phyloP scores from a whole-genome alignment of 2,329 filamentous ascomycete genomes.

The Anthostomella pinea region DNA sequence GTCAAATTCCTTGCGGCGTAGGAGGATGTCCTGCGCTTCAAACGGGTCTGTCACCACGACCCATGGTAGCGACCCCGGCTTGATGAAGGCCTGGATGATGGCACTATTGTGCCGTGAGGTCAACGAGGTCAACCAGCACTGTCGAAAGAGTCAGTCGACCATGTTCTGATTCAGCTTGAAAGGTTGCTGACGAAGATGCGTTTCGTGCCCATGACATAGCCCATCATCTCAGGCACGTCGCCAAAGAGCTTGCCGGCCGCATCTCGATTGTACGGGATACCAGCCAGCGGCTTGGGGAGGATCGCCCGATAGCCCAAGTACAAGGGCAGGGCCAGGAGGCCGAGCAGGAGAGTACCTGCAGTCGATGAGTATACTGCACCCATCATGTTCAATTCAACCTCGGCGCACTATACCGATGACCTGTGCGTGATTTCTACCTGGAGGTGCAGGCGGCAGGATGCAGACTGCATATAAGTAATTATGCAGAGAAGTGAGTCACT shows the following conservation, averaged over 20 bases:
- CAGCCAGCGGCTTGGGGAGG: slow-evolving; percentile 42
- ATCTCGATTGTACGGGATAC: slow-evolving; percentile 43
- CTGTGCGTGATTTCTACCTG: no score
- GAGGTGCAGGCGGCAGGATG: no score
- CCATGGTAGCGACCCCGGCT: slow-evolving; percentile 40
- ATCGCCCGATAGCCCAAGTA: slow-evolving; percentile 18
- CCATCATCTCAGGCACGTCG: slow-evolving; percentile 40
- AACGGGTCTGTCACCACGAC: slow-evolving; percentile 42
- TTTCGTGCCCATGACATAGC: slow-evolving; percentile 33
- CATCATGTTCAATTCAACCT: no score
- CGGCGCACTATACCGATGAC: no score
- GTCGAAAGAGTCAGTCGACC: neutral
- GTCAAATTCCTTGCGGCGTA: slow-evolving; percentile 45
- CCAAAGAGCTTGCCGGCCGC: slow-evolving; percentile 38
- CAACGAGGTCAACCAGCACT: slow-evolving; percentile 32
- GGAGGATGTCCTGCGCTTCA: slow-evolving; percentile 43
- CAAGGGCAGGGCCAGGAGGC: slow-evolving; percentile 2
- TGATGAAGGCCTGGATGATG: slow-evolving; percentile 46
- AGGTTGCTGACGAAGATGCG: slow-evolving; percentile 31
- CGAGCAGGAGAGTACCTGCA: slow-evolving; percentile 1
- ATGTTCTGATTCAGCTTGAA: no score
- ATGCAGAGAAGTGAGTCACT: no score
- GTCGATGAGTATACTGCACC: no score
- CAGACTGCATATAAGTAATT: no score
- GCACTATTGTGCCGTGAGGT: slow-evolving; percentile 35